phyloP scores from a whole-genome alignment of 164 flowering plant genomes.

The Litsea cubeba region DNA sequence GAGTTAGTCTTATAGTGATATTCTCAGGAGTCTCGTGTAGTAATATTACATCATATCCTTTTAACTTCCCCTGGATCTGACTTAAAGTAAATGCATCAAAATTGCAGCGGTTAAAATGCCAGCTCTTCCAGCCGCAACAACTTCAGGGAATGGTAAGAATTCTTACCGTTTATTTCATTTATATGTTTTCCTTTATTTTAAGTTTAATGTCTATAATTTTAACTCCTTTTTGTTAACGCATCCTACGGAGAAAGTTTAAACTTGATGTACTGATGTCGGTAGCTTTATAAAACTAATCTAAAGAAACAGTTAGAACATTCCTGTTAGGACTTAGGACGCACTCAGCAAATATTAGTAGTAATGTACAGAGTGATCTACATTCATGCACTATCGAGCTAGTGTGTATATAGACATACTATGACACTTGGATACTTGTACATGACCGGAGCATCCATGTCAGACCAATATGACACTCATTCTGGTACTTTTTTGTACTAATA shows the following conservation, averaged over 20 bases:
- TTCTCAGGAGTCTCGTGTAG: background rate
- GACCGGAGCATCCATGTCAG: no score
- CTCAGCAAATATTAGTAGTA: background rate
- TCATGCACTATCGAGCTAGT: no score
- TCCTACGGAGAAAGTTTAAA: background rate
- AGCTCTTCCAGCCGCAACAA: conserved; percentile 89
- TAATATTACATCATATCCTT: background rate
- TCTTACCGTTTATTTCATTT: background rate
- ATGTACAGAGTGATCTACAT: no score
- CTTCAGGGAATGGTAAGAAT: conserved; percentile 54
- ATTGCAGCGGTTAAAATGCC: conserved; percentile 78
- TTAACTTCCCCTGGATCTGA: background rate
- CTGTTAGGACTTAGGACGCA: background rate
- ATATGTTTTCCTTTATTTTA: background rate
- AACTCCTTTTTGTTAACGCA: no score
- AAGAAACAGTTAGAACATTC: background rate
- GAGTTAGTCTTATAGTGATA: no score
- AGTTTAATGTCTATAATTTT: background rate
- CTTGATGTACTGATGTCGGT: background rate
- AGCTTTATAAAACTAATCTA: background rate
- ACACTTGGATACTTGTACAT: no score
- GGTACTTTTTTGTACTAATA: no score
- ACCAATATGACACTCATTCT: no score
- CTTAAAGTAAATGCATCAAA: background rate
- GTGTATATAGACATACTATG: no score